Conservation (phyloP, 2,329 filamentous ascomycete species). For the Fusarium zealandicum region DNA sequence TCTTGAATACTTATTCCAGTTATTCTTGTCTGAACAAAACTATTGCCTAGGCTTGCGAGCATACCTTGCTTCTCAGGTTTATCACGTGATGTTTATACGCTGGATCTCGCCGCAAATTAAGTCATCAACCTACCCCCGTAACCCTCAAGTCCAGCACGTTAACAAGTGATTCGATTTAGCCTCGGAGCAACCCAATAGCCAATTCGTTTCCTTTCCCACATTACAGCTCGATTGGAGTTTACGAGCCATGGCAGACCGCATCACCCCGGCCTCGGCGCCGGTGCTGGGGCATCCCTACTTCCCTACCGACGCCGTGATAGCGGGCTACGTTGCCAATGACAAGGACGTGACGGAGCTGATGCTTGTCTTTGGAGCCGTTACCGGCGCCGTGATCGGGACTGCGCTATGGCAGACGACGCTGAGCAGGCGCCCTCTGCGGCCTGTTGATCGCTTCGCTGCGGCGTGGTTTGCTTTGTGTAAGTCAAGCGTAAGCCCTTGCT, state of each 20-base stretch:
- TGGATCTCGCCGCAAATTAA: too few species aligned
- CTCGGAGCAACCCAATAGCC: too few species aligned
- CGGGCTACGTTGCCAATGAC: conserved; percentile 55
- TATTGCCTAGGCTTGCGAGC: too few species aligned
- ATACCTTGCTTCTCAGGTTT: too few species aligned
- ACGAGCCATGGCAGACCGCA: conserved; percentile 3
- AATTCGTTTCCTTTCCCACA: background rate
- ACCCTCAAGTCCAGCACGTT: too few species aligned
- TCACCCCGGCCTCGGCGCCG: conserved; percentile 2
- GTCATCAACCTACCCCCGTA: too few species aligned
- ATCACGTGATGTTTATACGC: too few species aligned
- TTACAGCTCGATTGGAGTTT: background rate
- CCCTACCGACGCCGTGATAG: conserved; percentile 53
- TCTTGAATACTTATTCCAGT: too few species aligned
- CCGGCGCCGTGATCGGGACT: conserved; percentile 47
- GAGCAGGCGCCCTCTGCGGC: conserved; percentile 31
- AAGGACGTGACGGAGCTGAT: conserved; percentile 50
- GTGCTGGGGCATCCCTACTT: conserved; percentile 57
- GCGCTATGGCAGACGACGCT: conserved; percentile 39
- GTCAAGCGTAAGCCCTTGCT: too few species aligned
- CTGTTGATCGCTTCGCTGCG: conserved; percentile 52
- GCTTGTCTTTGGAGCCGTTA: conserved; percentile 45
- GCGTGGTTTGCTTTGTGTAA: conserved; percentile 64
- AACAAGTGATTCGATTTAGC: too few species aligned
- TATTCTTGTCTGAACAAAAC: too few species aligned